These are phyloP conservation scores for Peniophora sp. DNA, from an alignment of 1,284 basidiomycete genomes.

Conservation along the genomic window DNA sequence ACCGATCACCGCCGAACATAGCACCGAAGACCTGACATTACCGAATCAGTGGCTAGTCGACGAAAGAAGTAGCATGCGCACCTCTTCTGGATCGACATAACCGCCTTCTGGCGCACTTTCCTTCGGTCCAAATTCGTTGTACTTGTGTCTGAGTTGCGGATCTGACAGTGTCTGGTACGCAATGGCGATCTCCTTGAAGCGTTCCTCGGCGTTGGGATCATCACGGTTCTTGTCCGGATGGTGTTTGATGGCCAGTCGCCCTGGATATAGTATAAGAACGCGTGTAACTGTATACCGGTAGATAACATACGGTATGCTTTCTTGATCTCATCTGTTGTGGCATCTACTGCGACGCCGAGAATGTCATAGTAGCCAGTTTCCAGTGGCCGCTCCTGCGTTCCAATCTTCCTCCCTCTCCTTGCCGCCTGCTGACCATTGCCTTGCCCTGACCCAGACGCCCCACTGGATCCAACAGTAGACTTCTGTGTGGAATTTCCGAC, in stretches of 20 bases:
- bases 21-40: constrained; percentile 69
- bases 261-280: constrained; percentile 24
- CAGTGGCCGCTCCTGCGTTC: constrained; percentile 82
- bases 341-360: constrained; percentile 67
- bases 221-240: constrained; percentile 91
- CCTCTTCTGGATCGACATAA: constrained; percentile 68
- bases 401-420: constrained; percentile 60
- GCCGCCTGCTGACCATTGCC: constrained; percentile 9
- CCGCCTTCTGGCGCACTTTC: constrained; percentile 76
- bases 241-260: constrained; percentile 89
- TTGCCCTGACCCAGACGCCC: constrained; percentile 11
- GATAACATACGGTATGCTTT: constrained; percentile 78
- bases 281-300: constrained; percentile 4
- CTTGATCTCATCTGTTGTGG: constrained; percentile 84
- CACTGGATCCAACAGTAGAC: constrained; percentile 15
- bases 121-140: constrained; percentile 87
- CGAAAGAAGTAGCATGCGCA: not conserved
- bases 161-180: constrained; percentile 91
- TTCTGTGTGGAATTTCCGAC: constrained; percentile 17
- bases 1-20: constrained; percentile 86
- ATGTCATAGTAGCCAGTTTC: constrained; percentile 88
- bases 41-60: not conserved
- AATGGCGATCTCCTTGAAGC: constrained; percentile 83
- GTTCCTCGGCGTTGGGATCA: constrained; percentile 87
- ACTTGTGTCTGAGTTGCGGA: constrained; percentile 76